Conservation (phyloP, 2,329 filamentous ascomycete genomes). For the Stylonectria norvegica region DNA sequence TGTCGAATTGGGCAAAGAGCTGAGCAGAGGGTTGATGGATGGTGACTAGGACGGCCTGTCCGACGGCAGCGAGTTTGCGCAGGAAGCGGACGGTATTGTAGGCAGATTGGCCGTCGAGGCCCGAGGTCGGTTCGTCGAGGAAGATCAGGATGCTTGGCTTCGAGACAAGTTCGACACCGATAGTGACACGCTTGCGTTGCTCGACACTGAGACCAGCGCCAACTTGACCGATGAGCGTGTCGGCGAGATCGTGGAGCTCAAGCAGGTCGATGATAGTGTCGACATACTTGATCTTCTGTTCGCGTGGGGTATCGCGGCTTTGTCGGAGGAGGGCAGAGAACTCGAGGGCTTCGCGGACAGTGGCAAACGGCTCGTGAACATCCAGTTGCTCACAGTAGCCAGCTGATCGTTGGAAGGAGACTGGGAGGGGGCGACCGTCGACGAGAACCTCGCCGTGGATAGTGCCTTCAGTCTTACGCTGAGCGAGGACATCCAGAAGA, state of each 20-base stretch:
- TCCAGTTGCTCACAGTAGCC: constrained; percentile 82
- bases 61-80: constrained; percentile 61
- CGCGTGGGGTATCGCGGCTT: constrained; percentile 56
- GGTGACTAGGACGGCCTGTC: constrained; percentile 65
- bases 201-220: constrained; percentile 54
- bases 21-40: constrained; percentile 69
- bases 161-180: constrained; percentile 59
- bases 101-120: constrained; percentile 66
- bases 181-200: constrained; percentile 54
- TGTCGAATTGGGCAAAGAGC: constrained; percentile 65
- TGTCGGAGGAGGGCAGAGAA: constrained; percentile 75
- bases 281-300: constrained; percentile 73
- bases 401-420: constrained; percentile 74
- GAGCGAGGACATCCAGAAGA: constrained; percentile 76
- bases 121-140: constrained; percentile 61
- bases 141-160: constrained; percentile 60
- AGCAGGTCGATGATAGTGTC: constrained; percentile 70
- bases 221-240: constrained; percentile 45
- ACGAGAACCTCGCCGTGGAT: constrained; percentile 73
- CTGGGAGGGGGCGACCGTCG: constrained; percentile 67
- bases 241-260: constrained; percentile 46
- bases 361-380: constrained; percentile 68
- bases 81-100: constrained; percentile 64
- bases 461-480: constrained; percentile 73
- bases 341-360: constrained; percentile 71